Evolutionary conservation across 2,329 filamentous ascomycete species (phyloP).

Genomic region (Lecanicillium sp.): DNA sequence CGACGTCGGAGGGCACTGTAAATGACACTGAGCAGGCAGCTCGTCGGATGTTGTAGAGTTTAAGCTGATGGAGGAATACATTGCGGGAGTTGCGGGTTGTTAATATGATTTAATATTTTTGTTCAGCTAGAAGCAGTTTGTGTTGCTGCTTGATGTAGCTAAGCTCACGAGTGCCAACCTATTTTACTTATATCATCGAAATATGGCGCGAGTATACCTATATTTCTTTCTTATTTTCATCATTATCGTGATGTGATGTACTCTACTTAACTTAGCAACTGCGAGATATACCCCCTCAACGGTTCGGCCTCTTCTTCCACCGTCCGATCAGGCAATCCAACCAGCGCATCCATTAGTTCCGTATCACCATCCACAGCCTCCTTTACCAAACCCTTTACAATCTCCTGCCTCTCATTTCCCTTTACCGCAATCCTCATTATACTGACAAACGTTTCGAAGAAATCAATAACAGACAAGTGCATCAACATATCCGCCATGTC

Average conservation of each 20-base stretch:
- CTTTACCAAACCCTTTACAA: constrained; percentile 24
- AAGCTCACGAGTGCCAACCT: too few species aligned
- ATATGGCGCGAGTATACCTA: too few species aligned
- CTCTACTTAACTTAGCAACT: constrained; percentile 1
- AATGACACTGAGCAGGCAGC: constrained; percentile 7
- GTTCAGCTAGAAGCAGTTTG: too few species aligned
- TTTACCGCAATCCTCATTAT: constrained; percentile 31
- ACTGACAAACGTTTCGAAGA: constrained; percentile 42
- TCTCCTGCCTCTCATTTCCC: background rate
- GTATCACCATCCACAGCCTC: constrained; percentile 31
- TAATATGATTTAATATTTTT: too few species aligned
- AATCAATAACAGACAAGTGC: constrained; percentile 42
- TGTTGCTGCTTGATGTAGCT: too few species aligned
- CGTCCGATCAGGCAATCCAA: constrained; percentile 37
- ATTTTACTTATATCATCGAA: too few species aligned
- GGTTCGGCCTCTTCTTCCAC: constrained; percentile 42
- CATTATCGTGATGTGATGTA: too few species aligned
- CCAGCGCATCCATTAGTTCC: constrained; percentile 28
- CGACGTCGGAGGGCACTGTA: constrained; percentile 14
- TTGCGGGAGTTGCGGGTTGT: background rate
- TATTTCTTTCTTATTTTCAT: too few species aligned
- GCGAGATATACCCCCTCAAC: constrained; percentile 33
- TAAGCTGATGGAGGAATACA: background rate
- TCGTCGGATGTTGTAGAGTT: constrained; percentile 7
- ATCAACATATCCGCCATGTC: constrained; percentile 40